These are phyloP conservation scores for Entophlyctis helioformis DNA, from an alignment of 192 early-diverging fungal genomes.

Conservation along the genomic window DNA sequence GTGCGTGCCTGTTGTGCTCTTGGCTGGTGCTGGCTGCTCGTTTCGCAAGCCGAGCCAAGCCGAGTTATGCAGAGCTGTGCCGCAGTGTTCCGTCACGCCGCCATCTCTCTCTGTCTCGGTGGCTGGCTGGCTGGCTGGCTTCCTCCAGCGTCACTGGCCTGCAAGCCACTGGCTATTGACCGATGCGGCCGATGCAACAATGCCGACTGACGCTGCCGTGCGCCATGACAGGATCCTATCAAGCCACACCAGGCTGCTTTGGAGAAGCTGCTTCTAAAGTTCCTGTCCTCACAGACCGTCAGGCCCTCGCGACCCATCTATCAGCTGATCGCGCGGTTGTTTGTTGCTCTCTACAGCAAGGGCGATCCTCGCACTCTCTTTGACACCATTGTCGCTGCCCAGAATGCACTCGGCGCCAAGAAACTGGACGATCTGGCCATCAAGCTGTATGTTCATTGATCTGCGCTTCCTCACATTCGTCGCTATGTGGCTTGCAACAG, in stretches of 20 bases:
- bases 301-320: conserved; percentile 57
- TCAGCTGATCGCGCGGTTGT: conserved; percentile 57
- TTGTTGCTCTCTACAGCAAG: conserved; percentile 53
- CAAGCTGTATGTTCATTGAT: conserved; percentile 41
- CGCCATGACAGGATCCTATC: conserved; percentile 30
- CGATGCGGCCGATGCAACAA: no score
- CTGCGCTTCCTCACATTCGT: not conserved
- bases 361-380: conserved; percentile 69
- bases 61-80: no score
- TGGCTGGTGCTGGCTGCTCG: no score
- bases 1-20: no score
- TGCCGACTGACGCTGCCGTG: no score
- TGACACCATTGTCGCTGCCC: conserved; percentile 59
- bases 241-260: conserved; percentile 56
- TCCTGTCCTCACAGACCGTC: conserved; percentile 48
- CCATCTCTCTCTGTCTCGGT: no score
- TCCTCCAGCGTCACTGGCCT: no score
- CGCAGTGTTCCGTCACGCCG: no score
- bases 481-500: no score
- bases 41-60: no score
- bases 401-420: conserved; percentile 39
- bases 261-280: conserved; percentile 60
- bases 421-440: conserved; percentile 49
- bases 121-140: no score
- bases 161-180: no score